These are phyloP conservation scores for Pleoardoris graminearum DNA, from an alignment of 2,329 filamentous ascomycete species.

Conservation along the genomic window DNA sequence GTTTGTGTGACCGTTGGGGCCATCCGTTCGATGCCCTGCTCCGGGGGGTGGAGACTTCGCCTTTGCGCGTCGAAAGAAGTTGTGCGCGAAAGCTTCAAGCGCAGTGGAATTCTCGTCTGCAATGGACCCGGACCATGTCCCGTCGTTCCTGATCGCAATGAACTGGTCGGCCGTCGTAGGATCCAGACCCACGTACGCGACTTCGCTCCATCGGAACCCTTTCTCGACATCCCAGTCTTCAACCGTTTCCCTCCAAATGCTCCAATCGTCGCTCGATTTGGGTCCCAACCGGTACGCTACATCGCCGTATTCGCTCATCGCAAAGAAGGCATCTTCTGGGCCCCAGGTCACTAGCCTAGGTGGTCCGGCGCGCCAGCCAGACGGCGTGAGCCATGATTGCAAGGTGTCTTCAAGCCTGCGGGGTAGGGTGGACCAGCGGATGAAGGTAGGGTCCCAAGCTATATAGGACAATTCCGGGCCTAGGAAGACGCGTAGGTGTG, in stretches of 20 bases:
- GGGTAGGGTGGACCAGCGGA: constrained; percentile 39
- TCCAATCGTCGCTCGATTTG: constrained; percentile 22
- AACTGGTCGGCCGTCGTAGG: constrained; percentile 38
- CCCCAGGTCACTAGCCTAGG: constrained; percentile 41
- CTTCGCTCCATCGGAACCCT: constrained; percentile 36
- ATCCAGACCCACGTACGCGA: constrained; percentile 39
- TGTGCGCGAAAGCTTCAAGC: constrained; percentile 33
- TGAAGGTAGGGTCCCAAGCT: constrained; percentile 39
- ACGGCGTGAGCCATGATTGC: constrained; percentile 43
- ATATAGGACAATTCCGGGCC: constrained; percentile 38
- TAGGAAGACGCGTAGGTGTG: constrained; percentile 35
- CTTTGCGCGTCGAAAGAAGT: constrained; percentile 29
- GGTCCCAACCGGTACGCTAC: constrained; percentile 31
- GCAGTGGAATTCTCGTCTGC: constrained; percentile 41
- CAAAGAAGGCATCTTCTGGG: constrained; percentile 37
- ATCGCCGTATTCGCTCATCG: constrained; percentile 43
- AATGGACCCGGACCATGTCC: constrained; percentile 43
- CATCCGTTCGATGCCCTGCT: not conserved
- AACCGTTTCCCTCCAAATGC: constrained; percentile 39
- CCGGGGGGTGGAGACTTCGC: not conserved
- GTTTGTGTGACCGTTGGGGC: no score
- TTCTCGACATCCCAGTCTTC: constrained; percentile 41
- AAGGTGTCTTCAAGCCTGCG: constrained; percentile 32
- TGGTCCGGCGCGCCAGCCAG: constrained; percentile 41
- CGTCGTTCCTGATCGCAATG: constrained; percentile 38